phyloP scores from a whole-genome alignment of 352 stramenopile genomes.

The Phytophthora melonis region DNA sequence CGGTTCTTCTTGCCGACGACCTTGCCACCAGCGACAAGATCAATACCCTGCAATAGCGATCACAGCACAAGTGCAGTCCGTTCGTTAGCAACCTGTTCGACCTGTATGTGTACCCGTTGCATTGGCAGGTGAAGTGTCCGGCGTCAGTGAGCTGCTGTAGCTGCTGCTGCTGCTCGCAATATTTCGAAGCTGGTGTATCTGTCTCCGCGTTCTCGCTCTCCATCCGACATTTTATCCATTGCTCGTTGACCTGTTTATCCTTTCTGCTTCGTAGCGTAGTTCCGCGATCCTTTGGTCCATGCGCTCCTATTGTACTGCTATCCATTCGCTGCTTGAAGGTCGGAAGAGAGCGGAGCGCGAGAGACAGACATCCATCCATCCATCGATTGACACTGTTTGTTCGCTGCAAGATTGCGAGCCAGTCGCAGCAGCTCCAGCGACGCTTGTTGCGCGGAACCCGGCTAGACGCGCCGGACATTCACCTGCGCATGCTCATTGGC shows the following conservation, averaged over 20 bases:
- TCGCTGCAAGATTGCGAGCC: constrained; percentile 7
- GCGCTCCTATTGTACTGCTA: not conserved
- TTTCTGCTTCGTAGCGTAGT: not conserved
- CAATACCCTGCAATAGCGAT: constrained; percentile 93
- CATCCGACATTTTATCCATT: not conserved
- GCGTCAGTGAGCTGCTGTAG: not conserved
- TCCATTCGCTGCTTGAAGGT: not conserved
- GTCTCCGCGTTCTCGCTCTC: constrained; percentile 12
- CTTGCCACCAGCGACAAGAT: constrained; percentile 99
- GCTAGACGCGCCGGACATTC: not conserved
- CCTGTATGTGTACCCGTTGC: not conserved
- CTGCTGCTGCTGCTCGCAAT: not conserved
- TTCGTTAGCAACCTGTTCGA: constrained; percentile 29
- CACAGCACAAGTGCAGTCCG: constrained; percentile 20
- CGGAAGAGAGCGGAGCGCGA: constrained; percentile 7
- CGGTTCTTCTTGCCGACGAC: constrained; percentile 98
- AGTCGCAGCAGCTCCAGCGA: constrained; percentile 7
- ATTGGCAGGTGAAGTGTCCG: constrained; percentile 5
- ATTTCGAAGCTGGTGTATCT: constrained; percentile 1
- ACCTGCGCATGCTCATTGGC: constrained; percentile 10
- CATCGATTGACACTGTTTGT: not conserved
- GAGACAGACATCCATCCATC: constrained; percentile 1
- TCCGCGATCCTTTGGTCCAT: not conserved
- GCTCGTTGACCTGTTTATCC: constrained; percentile 29
- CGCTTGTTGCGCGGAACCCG: not conserved